Evolutionary conservation across 176 grass and related monocot genomes (phyloP), one percentile per base, ranked within the genome.

Genomic region (Musa troglodytarum): DNA sequence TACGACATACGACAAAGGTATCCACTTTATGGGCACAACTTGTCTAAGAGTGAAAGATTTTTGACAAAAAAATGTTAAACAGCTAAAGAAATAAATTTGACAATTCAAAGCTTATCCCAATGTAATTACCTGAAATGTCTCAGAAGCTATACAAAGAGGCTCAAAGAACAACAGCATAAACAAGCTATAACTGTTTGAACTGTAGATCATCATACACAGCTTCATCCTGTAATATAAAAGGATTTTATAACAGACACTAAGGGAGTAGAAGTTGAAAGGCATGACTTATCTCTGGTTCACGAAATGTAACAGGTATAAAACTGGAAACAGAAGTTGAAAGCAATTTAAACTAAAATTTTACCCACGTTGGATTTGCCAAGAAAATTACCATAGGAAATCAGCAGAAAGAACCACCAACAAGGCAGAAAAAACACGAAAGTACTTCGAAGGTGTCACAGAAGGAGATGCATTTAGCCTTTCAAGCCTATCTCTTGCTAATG

Each of bases 81-180:
- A 54, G 51, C 17, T 52, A 20, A 65, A 76, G 13, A 73, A 83
- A 15, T 61, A 66, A 72, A 52, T 75, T 71, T 74, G 50, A 74
- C 6, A 25, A 51, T 74, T 16, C 20, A 74, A 74, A 56, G 25
- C 34, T 51, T 50, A 19, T 1, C 49, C 4, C 52, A 49, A 65
- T 50, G 29, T 43, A 85, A 76, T 86, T 95, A 99, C 96, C 96
- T 95, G 96, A 76, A 89, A 81, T 59, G 96, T 95, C 81, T 99
- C 91, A 83, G 92, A 99, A 61, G 86, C 86, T 81, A 92, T 86
- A 86, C 91, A 86, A 63, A 99, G 78, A 65, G 91, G 91, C 78
- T 99, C 96, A 70, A 99, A 99, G 79, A 99, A 92, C 65, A 99
- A 76, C 50, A 99, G 85, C 80, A 89, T 84, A 86, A 99, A 92